Percentiles rank a stretch among this genome's conserved stretches.
Conservation (phyloP, 805 yeast genomes). For the Candida odintsovae region DNA sequence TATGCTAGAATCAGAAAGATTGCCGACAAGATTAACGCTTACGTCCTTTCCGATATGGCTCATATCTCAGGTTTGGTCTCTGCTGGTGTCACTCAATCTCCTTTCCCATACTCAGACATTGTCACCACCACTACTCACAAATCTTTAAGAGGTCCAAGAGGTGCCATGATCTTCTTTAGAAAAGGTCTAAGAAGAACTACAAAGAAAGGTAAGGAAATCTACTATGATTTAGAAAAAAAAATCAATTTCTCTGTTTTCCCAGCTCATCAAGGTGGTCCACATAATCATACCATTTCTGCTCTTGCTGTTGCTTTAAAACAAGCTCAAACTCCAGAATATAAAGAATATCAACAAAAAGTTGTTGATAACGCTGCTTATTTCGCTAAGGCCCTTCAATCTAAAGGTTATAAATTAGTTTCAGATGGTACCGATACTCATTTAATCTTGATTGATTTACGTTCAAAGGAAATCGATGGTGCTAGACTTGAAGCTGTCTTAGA, state of each 20-base stretch:
- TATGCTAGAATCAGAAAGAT: conserved; percentile 94
- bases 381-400: conserved; percentile 64
- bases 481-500: conserved; percentile 95
- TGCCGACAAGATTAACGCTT: conserved; percentile 97
- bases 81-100: conserved; percentile 93
- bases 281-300: conserved; percentile 97
- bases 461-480: conserved; percentile 92
- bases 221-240: conserved; percentile 88
- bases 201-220: conserved; percentile 88
- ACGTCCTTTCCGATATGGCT: conserved; percentile 96
- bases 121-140: conserved; percentile 99
- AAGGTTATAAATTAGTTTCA: conserved; percentile 80
- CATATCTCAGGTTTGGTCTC: conserved; percentile 95
- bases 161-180: conserved; percentile 99
- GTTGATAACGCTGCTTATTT: conserved; percentile 82
- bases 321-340: conserved; percentile 85
- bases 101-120: conserved; percentile 94
- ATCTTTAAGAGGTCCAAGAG: conserved; percentile 98
- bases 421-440: conserved; percentile 97
- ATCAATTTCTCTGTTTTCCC: conserved; percentile 99
- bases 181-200: conserved; percentile 85
- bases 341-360: conserved; percentile 83
- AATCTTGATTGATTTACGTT: conserved; percentile 85
- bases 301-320: conserved; percentile 95
- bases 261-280: conserved; percentile 99